A percentile compares a stretch with the other conserved stretches of the same genome.
Conservation (phyloP, 1,139 yeast species). For the Yamadazyma triangularis region DNA sequence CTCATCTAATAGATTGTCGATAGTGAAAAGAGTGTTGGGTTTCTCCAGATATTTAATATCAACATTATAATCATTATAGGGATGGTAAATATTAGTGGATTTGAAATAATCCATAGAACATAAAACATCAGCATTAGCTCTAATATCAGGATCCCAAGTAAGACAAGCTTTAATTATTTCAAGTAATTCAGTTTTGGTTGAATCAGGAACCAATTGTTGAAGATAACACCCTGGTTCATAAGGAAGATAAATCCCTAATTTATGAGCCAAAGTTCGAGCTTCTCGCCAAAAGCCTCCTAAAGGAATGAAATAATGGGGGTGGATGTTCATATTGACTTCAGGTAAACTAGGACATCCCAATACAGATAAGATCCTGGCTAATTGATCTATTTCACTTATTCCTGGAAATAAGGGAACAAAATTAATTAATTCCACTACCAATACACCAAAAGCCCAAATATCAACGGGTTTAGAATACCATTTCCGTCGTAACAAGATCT, state of each 20-base stretch:
- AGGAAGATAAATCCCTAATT: slow-evolving; percentile 54
- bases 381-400: slow-evolving; percentile 69
- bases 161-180: slow-evolving; percentile 56
- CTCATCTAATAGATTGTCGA: no score
- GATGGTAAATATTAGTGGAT: no score
- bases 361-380: slow-evolving; percentile 57
- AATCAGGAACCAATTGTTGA: slow-evolving; percentile 22
- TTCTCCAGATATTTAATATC: no score
- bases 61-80: no score
- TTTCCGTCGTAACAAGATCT: slow-evolving; percentile 66
- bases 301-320: slow-evolving; percentile 28
- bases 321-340: slow-evolving; percentile 7
- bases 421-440: slow-evolving; percentile 76
- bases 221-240: slow-evolving; percentile 25
- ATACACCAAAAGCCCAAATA: slow-evolving; percentile 92
- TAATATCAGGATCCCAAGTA: slow-evolving; percentile 58
- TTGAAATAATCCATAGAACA: slow-evolving; percentile 51
- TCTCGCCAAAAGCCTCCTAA: slow-evolving; percentile 69
- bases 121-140: slow-evolving; percentile 46
- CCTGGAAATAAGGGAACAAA: slow-evolving; percentile 86
- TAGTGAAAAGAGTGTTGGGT: no score
- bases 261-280: slow-evolving; percentile 46
- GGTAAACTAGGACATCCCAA: slow-evolving; percentile 63
- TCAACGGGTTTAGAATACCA: slow-evolving; percentile 76
- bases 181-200: slow-evolving; percentile 27